Evolutionary conservation across 345 rosid species (phyloP).

Genomic region (Turritis glabra): DNA sequence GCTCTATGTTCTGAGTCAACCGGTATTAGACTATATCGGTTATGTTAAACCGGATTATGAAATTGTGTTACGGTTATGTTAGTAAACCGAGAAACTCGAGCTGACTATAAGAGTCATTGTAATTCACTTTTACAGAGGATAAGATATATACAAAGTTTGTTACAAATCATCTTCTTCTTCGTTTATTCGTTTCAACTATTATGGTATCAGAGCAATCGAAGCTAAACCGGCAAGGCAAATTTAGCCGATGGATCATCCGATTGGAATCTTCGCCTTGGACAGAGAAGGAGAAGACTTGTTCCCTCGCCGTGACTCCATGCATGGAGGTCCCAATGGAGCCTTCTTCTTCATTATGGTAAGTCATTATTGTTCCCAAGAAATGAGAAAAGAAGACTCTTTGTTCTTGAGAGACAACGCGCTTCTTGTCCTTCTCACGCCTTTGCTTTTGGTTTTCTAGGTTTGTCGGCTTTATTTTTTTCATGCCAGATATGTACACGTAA

Average conservation of each 20-base stretch:
- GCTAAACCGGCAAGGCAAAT: conserved; percentile 57
- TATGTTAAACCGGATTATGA: too few relatives aligned
- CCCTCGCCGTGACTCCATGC: conserved; percentile 68
- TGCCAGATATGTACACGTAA: conserved; percentile 14
- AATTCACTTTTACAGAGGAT: too few relatives aligned
- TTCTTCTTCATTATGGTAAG: conserved; percentile 31
- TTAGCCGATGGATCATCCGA: conserved; percentile 57
- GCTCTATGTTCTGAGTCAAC: conserved; percentile 87
- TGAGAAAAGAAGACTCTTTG: conserved; percentile 24
- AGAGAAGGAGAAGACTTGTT: conserved; percentile 58
- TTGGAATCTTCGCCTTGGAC: conserved; percentile 37
- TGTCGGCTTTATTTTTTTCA: background rate
- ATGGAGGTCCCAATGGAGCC: conserved; percentile 53
- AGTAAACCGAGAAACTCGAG: too few relatives aligned
- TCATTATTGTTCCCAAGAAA: conserved; percentile 41
- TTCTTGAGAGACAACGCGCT: conserved; percentile 14
- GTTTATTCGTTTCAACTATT: too few relatives aligned
- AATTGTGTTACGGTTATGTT: too few relatives aligned
- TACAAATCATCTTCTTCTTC: too few relatives aligned
- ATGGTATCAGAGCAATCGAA: too few relatives aligned
- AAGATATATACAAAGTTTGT: too few relatives aligned
- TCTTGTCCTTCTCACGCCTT: conserved; percentile 13
- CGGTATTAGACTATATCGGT: too few relatives aligned
- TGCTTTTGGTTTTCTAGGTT: background rate
- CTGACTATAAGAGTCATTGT: too few relatives aligned